Evolutionary conservation across 192 early-diverging fungal genomes (phyloP).

Genomic region (Backusella macrospora): DNA sequence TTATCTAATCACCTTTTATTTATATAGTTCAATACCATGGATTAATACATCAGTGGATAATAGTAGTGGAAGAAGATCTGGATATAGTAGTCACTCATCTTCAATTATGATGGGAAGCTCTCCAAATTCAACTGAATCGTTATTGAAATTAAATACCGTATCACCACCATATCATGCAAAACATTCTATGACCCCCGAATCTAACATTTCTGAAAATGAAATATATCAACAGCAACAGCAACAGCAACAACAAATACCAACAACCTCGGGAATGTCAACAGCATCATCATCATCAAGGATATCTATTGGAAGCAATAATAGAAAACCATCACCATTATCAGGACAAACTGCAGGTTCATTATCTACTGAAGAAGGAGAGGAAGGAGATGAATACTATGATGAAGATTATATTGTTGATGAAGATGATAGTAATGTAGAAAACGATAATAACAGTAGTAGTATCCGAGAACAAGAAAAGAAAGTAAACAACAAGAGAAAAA

Average conservation of each 20-base stretch:
- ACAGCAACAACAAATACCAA: neutral
- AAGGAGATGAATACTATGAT: neutral
- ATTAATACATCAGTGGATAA: slow-evolving; percentile 9
- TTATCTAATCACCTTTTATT: neutral
- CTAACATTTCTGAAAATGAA: neutral
- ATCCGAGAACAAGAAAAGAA: no score
- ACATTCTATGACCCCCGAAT: neutral
- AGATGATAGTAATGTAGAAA: no score
- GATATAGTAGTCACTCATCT: neutral
- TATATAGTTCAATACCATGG: slow-evolving; percentile 27
- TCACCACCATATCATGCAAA: neutral
- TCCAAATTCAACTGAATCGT: neutral
- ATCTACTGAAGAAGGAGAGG: neutral
- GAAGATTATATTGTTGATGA: neutral
- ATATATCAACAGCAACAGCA: neutral
- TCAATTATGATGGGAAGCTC: neutral
- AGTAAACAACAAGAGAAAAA: neutral
- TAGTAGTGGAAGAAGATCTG: neutral
- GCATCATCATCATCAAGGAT: neutral
- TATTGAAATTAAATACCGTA: neutral
- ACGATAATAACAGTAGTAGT: no score
- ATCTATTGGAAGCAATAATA: neutral
- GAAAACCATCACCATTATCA: slow-evolving; percentile 12
- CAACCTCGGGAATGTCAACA: neutral
- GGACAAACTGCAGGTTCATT: neutral